These are phyloP conservation scores for Strigomonas culicis DNA, from an alignment of 208 protist species.

Conservation along the genomic window DNA sequence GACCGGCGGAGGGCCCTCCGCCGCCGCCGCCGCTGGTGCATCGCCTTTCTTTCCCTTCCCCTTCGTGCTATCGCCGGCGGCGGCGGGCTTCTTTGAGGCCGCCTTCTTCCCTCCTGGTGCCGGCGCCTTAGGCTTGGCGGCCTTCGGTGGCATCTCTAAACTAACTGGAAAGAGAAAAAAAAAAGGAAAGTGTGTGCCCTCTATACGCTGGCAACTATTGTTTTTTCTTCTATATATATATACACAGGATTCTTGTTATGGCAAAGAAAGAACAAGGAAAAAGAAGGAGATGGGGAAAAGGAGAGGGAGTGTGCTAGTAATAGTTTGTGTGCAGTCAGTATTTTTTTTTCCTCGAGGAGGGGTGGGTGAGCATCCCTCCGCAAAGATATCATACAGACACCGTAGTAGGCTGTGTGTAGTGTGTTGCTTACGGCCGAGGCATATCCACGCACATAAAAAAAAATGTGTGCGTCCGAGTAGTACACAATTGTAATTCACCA, in stretches of 20 bases:
- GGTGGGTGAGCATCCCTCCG: too few relatives aligned
- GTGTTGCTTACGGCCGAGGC: too few relatives aligned
- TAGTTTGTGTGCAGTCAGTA: too few relatives aligned
- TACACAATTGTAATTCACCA: neutral
- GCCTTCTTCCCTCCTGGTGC: slow-evolving; percentile 6
- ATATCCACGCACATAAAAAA: too few relatives aligned
- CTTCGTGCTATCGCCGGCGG: neutral
- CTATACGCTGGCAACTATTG: neutral
- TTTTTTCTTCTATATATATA: neutral
- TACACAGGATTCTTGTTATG: neutral
- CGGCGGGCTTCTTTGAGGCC: slow-evolving; percentile 2
- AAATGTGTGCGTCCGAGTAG: neutral
- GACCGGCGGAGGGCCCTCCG: slow-evolving; percentile 11
- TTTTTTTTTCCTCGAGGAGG: too few relatives aligned
- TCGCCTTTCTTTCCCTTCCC: slow-evolving; percentile 10
- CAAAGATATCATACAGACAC: too few relatives aligned
- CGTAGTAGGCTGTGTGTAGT: too few relatives aligned
- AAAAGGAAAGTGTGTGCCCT: neutral
- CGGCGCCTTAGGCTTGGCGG: slow-evolving; percentile 12
- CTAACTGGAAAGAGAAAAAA: neutral
- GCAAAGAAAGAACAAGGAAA: neutral
- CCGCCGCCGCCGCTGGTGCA: slow-evolving; percentile 14
- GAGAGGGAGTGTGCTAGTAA: neutral
- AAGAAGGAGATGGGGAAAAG: neutral
- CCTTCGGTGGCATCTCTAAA: slow-evolving; percentile 36